Evolutionary conservation across 2,329 filamentous ascomycete species (phyloP), one percentile per base, ranked within the genome.

Genomic region (Diaporthe sp.): DNA sequence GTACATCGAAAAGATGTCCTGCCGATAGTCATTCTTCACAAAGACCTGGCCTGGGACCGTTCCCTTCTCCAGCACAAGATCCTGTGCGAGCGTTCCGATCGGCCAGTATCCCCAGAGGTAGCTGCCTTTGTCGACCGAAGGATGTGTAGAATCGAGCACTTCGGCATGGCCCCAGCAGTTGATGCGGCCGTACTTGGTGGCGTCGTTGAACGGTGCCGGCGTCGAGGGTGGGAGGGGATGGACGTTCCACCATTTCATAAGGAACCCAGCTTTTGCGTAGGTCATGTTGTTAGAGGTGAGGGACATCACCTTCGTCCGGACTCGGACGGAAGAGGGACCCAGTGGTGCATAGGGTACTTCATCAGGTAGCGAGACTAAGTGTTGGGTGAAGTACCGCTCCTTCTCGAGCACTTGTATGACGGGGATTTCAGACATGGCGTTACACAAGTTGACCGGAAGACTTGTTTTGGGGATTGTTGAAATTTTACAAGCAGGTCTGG

Each of bases 351-450:
- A 72, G 10, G 70, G 70, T 15, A 72, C 4, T 4, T n/a, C 70
- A 55, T 72, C n/a, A 42, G 70, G 70, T 5, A 72, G 57, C 3
- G 70, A n/a, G 19, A 72, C 44, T 7, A 72, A 42, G 37, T 72
- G 57, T 13, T 72, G 70, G 3, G 58, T 72, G 46, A 62, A 72
- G 46, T 72, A 72, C 1, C n/a, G 70, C 31, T 72, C 70, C 49
- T 72, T 72, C 39, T 65, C 70, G 22, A 72, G 58, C 58, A 72
- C 70, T 72, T 72, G 70, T 37, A 72, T 72, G n/a, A 53, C 46
- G 2, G 70, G 70, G 22, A 53, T 44, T 19, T 72, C 70, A 31
- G 57, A 37, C 70, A 72, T 72, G 17, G 39, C 13, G 22, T 8
- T 31, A 10, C 6, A 19, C 1, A 19, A 2, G 44, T 34, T 34